These are phyloP conservation scores for Fusarium succisae DNA, from an alignment of 2,329 filamentous ascomycete genomes.

Conservation along the genomic window DNA sequence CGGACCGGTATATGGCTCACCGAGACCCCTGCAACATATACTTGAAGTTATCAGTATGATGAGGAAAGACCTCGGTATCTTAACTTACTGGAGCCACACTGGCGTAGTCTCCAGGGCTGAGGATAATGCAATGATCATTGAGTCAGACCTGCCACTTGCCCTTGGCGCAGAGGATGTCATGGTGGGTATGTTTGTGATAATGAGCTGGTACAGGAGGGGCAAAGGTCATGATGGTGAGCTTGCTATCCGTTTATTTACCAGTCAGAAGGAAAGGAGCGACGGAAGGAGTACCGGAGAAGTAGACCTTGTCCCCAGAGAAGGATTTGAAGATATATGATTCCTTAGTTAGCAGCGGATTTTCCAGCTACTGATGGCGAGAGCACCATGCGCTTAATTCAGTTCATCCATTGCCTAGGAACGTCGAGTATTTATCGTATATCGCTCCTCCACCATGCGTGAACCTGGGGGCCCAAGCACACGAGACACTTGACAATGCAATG, in stretches of 20 bases:
- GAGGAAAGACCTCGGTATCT: too few relatives aligned
- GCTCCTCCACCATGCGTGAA: background rate
- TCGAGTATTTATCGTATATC: background rate
- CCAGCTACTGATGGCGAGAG: background rate
- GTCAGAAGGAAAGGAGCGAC: background rate
- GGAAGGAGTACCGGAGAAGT: background rate
- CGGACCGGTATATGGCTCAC: background rate
- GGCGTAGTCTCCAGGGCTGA: too few relatives aligned
- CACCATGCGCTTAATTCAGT: too few relatives aligned
- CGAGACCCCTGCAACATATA: fast-evolving
- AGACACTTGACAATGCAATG: background rate
- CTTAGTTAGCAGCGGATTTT: too few relatives aligned
- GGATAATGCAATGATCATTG: background rate
- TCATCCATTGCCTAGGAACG: too few relatives aligned
- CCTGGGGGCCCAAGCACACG: background rate
- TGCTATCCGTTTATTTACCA: too few relatives aligned
- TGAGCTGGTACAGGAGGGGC: background rate
- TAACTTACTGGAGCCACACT: background rate
- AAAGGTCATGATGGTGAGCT: background rate
- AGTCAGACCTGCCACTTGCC: background rate
- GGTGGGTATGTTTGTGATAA: background rate
- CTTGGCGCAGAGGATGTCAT: background rate
- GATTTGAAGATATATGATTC: background rate
- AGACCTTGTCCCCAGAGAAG: background rate
- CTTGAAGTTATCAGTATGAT: too few relatives aligned